Percentiles rank a stretch among this genome's conserved stretches.
Conservation (phyloP, 2,329 filamentous ascomycete genomes). For the Nemania sp. region DNA sequence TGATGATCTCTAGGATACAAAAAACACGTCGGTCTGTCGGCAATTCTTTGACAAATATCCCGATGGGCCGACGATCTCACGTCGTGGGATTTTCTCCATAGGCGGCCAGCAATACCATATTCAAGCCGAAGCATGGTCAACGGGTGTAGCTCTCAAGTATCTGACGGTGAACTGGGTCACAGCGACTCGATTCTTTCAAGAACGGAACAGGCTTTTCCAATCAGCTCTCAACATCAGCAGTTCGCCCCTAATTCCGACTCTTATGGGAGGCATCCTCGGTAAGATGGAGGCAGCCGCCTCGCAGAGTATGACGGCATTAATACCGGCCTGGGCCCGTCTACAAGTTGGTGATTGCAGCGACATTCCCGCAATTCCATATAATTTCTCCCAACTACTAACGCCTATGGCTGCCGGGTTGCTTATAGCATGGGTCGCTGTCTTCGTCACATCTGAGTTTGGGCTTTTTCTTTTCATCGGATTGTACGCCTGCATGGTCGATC, state of each 20-base stretch:
- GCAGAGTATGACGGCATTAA: neutral
- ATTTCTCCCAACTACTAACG: too few relatives aligned
- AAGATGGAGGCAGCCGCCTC: neutral
- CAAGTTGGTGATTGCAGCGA: too few relatives aligned
- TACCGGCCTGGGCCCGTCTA: too few relatives aligned
- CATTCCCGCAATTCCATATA: too few relatives aligned
- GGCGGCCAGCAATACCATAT: neutral
- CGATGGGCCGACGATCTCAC: slow-evolving; percentile 7
- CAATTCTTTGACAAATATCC: slow-evolving; percentile 18
- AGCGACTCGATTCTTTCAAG: slow-evolving; percentile 4
- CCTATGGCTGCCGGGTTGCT: too few relatives aligned
- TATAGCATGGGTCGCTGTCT: too few relatives aligned
- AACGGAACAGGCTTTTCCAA: slow-evolving; percentile 2
- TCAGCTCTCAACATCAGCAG: neutral
- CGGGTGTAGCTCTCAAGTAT: neutral
- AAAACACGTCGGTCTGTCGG: slow-evolving; percentile 10
- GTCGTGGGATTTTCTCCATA: neutral
- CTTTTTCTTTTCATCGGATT: too few relatives aligned
- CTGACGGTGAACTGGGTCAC: neutral
- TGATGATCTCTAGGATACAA: slow-evolving; percentile 2
- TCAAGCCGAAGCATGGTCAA: neutral
- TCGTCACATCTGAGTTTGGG: too few relatives aligned
- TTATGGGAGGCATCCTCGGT: neutral
- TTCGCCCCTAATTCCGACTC: neutral
- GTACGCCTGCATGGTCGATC: too few relatives aligned